Conservation (phyloP, 805 yeast genomes). For the Naumovozyma dairenensis region DNA sequence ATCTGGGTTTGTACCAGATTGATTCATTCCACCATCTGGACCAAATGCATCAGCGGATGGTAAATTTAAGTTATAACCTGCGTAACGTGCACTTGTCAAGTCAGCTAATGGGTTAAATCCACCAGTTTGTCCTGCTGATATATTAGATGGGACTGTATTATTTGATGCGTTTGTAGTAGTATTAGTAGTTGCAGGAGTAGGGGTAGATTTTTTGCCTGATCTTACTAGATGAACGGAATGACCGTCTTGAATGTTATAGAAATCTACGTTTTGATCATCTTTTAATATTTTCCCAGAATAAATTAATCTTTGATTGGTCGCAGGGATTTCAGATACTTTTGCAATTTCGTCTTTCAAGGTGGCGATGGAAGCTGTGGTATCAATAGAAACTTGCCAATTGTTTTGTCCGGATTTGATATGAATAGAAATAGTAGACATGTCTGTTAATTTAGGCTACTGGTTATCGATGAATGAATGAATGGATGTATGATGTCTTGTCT, state of each 20-base stretch:
- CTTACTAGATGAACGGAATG: slow-evolving; percentile 86
- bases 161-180: slow-evolving; percentile 14
- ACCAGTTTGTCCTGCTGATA: slow-evolving; percentile 75
- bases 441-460: no score
- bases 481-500: slow-evolving; percentile 14
- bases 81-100: slow-evolving; percentile 90
- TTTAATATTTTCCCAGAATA: slow-evolving; percentile 91
- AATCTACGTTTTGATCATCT: slow-evolving; percentile 62
- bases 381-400: slow-evolving; percentile 58
- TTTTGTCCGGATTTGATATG: slow-evolving; percentile 54
- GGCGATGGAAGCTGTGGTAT: slow-evolving; percentile 44
- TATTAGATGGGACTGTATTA: slow-evolving; percentile 48
- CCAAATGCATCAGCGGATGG: slow-evolving; percentile 87
- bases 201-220: slow-evolving; percentile 40
- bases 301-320: slow-evolving; percentile 76
- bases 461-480: no score
- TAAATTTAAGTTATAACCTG: slow-evolving; percentile 67
- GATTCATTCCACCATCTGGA: slow-evolving; percentile 69
- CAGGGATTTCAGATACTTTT: slow-evolving; percentile 53
- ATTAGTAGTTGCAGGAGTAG: slow-evolving; percentile 21
- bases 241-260: slow-evolving; percentile 75
- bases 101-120: slow-evolving; percentile 86
- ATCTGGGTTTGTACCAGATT: slow-evolving; percentile 58
- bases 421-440: slow-evolving; percentile 21
- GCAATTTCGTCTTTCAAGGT: slow-evolving; percentile 63